Conservation (phyloP, 176 grass and related monocot species). For the Triticum timopheevii region DNA sequence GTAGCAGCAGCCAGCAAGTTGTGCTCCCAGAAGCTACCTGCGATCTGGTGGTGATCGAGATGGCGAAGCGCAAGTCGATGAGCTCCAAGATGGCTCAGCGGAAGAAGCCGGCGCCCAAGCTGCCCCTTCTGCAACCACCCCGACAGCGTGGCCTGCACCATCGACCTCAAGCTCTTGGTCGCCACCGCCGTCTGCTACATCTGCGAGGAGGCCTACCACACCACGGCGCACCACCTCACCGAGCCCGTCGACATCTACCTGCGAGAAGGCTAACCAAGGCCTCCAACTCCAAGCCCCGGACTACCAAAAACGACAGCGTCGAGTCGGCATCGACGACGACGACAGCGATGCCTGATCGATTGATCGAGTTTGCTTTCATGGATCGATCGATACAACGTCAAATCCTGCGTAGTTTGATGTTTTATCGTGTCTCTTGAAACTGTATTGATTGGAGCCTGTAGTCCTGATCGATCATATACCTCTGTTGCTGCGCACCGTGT, state of each 20-base stretch:
- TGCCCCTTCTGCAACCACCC: conserved; percentile 38
- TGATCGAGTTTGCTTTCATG: too few relatives aligned
- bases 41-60: too few relatives aligned
- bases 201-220: conserved; percentile 35
- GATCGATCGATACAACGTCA: too few relatives aligned
- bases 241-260: conserved; percentile 33
- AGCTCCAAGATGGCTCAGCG: neutral
- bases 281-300: too few relatives aligned
- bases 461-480: too few relatives aligned
- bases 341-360: neutral
- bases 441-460: too few relatives aligned
- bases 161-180: conserved; percentile 26
- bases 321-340: neutral
- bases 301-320: neutral
- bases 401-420: too few relatives aligned
- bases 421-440: too few relatives aligned
- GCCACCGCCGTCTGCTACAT: neutral
- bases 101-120: neutral
- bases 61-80: conserved; percentile 33
- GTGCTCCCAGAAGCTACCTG: too few relatives aligned
- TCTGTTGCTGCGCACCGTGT: too few relatives aligned
- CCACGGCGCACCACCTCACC: neutral
- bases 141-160: conserved; percentile 17
- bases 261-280: neutral
- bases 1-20: too few relatives aligned